Percentiles rank a stretch among this genome's conserved stretches.
These are phyloP conservation scores for Candida qinlingensis DNA, from an alignment of 805 yeast species.

Conservation along the genomic window DNA sequence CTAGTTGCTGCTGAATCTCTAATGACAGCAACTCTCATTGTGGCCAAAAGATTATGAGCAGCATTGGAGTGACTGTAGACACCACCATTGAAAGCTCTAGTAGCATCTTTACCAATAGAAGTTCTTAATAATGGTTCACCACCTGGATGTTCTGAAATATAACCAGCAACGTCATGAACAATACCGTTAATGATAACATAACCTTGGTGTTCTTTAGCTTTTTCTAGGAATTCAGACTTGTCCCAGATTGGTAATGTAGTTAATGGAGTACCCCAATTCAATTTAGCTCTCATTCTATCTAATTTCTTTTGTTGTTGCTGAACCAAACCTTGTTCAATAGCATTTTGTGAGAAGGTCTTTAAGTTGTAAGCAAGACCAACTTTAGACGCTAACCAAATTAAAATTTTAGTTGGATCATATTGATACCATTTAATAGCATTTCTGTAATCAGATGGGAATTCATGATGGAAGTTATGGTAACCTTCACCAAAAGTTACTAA, in stretches of 20 bases:
- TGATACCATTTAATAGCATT: constrained; percentile 85
- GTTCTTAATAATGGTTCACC: constrained; percentile 69
- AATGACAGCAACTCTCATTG: constrained; percentile 77
- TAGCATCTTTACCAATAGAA: constrained; percentile 76
- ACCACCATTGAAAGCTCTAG: constrained; percentile 81
- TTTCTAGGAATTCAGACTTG: constrained; percentile 46
- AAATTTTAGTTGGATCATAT: constrained; percentile 74
- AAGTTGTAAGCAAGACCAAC: constrained; percentile 64
- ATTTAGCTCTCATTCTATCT: constrained; percentile 51
- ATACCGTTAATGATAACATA: constrained; percentile 72
- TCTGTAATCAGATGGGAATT: constrained; percentile 85
- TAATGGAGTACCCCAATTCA: constrained; percentile 74
- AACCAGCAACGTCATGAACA: constrained; percentile 67
- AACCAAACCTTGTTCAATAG: constrained; percentile 74
- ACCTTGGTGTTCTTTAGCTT: constrained; percentile 43
- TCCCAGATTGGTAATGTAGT: constrained; percentile 71
- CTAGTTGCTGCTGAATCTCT: constrained; percentile 51
- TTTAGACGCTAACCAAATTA: constrained; percentile 54
- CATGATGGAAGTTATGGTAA: constrained; percentile 87
- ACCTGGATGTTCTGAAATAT: constrained; percentile 79
- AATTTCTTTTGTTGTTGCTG: constrained; percentile 83
- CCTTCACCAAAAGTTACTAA: constrained; percentile 86
- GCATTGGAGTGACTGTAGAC: constrained; percentile 84
- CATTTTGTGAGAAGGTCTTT: constrained; percentile 72
- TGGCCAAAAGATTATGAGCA: constrained; percentile 76